phyloP scores from a whole-genome alignment of 306 rosid genomes.

The Trichosanthes cucumerina region DNA sequence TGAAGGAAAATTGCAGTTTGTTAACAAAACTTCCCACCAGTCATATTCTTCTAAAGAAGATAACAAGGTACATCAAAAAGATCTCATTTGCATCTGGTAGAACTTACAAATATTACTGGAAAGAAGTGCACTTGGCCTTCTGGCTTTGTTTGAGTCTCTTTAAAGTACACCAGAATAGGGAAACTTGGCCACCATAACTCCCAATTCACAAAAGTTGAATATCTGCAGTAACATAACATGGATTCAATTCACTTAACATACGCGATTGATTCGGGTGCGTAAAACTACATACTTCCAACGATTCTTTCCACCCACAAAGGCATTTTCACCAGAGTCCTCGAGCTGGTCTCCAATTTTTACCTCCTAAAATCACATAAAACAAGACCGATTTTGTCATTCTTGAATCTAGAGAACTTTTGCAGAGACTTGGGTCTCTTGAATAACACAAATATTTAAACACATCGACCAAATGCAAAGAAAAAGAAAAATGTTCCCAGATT shows the following conservation, averaged over 20 bases:
- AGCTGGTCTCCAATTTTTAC: slow-evolving; percentile 83
- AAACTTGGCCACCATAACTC: slow-evolving; percentile 99
- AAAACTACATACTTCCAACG: slow-evolving; percentile 78
- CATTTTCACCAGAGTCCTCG: slow-evolving; percentile 85
- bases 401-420: not conserved
- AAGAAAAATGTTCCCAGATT: not conserved
- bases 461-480: not conserved
- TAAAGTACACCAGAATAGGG: slow-evolving; percentile 83
- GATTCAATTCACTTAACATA: slow-evolving; percentile 1
- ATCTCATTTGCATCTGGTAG: not conserved
- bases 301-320: slow-evolving; percentile 81
- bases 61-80: not conserved
- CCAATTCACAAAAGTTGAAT: slow-evolving; percentile 89
- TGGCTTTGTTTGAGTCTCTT: slow-evolving; percentile 88
- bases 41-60: not conserved
- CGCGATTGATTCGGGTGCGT: not conserved
- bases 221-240: slow-evolving; percentile 35
- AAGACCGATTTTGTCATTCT: not conserved
- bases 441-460: not conserved
- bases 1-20: slow-evolving; percentile 9
- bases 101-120: slow-evolving; percentile 84
- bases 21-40: not conserved
- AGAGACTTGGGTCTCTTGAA: not conserved
- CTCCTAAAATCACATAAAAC: slow-evolving; percentile 40
- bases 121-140: slow-evolving; percentile 96